Percentiles rank a stretch among this genome's conserved stretches.
phyloP scores from a whole-genome alignment of 371 early-diverging fungal species.

The Globomyces sp. region DNA sequence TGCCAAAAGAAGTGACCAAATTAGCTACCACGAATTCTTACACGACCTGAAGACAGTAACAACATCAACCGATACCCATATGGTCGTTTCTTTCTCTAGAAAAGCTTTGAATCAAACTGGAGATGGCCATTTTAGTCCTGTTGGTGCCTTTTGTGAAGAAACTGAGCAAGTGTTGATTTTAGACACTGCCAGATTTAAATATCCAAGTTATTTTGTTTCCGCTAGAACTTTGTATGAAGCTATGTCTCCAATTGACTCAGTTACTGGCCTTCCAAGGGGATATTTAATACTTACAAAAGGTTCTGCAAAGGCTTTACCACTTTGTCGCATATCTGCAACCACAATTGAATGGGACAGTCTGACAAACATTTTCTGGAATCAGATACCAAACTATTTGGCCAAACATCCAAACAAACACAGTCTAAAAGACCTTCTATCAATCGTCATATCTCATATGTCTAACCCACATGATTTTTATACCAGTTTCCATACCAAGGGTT shows the following conservation, averaged over 20 bases:
- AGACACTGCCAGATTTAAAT: constrained; percentile 82
- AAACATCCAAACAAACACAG: constrained; percentile 6
- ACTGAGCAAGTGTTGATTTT: constrained; percentile 72
- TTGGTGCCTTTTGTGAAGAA: constrained; percentile 48
- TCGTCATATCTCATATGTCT: constrained; percentile 3
- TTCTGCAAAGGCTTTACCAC: constrained; percentile 18
- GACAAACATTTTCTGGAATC: constrained; percentile 6
- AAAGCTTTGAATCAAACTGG: constrained; percentile 84
- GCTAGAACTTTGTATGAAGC: constrained; percentile 56
- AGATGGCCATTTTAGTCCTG: constrained; percentile 75
- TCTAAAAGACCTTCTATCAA: neutral
- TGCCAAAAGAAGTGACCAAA: constrained; percentile 65
- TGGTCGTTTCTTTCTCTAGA: constrained; percentile 86
- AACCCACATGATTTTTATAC: constrained; percentile 11
- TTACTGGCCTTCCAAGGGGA: constrained; percentile 78
- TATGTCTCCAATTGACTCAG: constrained; percentile 75
- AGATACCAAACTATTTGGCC: constrained; percentile 16
- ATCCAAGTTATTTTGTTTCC: constrained; percentile 63
- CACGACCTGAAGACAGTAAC: constrained; percentile 68
- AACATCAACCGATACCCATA: constrained; percentile 68
- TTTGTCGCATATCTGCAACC: constrained; percentile 18
- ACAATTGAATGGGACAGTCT: constrained; percentile 12
- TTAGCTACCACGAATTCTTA: constrained; percentile 71
- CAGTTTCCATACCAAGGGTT: neutral
- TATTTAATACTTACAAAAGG: constrained; percentile 69